Base-by-base conservation (phyloP, 2,329 filamentous ascomycete genomes). In the Fusarium sp. region DNA sequence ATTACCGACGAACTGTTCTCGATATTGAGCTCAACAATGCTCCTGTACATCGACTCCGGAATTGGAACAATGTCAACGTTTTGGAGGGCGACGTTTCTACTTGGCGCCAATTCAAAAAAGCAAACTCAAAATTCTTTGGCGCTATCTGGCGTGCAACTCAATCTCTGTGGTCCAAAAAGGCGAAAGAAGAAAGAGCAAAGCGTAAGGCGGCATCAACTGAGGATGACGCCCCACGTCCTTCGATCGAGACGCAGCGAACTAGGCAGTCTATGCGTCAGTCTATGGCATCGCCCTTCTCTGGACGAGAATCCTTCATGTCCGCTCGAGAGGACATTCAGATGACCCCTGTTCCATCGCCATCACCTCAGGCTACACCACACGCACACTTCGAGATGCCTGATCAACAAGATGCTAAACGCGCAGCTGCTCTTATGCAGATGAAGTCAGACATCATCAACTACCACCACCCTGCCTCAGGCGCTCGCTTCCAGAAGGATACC, bases 21-120 rank as follows among this genome's bases (percentile, higher is more conserved):
- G 96, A 99, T 77, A 97, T 91, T 69, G 92, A 97, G 75, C 85
- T 99, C 66, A 99, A 99, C 81, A 98, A 99, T 77, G 96, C 96
- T 4, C 92, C 94, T 0, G 93, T 98, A 11, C 95, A 99, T 80
- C 89, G 95, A 62, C 84, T 99, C 20, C 84, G 93, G 13, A 91
- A 94, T 67, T 98, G 92, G 90, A 86, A 91, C 71, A 99, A 99
- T 73, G 94, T 97, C 73, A 99, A 99, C 73, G 93, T 94, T 15
- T 89, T 91, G 38, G 92, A 94, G 71, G 95, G 97, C 74, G 90
- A 93, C 66, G 86, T 99, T 41, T 94, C 92, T 1, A 40, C 87
- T 30, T 99, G 96, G 96, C 90, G 96, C 74, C 89, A 84, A 71
- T 86, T 96, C 81, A 99, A 99, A 81, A 99, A 99, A 83, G 92